phyloP scores from a whole-genome alignment of 495 filamentous ascomycete genomes.

The Talaromyces adpressus region DNA sequence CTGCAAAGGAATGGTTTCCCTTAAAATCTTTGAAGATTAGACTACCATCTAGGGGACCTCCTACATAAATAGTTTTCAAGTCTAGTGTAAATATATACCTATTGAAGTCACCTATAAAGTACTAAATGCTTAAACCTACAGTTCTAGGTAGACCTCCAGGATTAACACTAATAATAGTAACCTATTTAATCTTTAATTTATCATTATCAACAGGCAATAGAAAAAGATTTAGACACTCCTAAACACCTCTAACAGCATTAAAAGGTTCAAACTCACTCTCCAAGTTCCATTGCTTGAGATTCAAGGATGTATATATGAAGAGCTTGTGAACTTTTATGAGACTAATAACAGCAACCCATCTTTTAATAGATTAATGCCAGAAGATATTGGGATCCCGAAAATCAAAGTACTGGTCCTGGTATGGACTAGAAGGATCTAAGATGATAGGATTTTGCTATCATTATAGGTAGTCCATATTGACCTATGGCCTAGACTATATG shows the following conservation, averaged over 20 bases:
- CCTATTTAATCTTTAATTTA: constrained; percentile 31
- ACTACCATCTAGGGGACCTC: constrained; percentile 1
- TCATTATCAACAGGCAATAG: constrained; percentile 23
- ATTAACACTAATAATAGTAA: constrained; percentile 46
- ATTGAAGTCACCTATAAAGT: constrained; percentile 30
- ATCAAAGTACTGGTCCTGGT: constrained; percentile 22
- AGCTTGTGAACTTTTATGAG: constrained; percentile 45
- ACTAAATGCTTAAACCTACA: constrained; percentile 33
- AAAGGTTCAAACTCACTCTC: constrained; percentile 47
- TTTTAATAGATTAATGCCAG: constrained; percentile 36
- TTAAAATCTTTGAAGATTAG: not conserved
- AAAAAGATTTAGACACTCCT: constrained; percentile 52
- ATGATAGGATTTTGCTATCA: constrained; percentile 50
- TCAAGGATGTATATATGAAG: constrained; percentile 43
- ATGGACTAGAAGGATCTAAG: constrained; percentile 26
- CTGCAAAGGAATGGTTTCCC: constrained; percentile 4
- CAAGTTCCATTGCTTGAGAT: constrained; percentile 47
- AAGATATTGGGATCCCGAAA: constrained; percentile 55
- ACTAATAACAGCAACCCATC: constrained; percentile 44
- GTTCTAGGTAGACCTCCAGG: constrained; percentile 48
- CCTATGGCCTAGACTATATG: constrained; percentile 49
- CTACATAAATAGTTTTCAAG: constrained; percentile 10
- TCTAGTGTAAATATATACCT: constrained; percentile 26
- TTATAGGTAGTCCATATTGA: constrained; percentile 45
- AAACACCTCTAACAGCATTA: constrained; percentile 47